phyloP scores from a whole-genome alignment of 495 filamentous ascomycete species.

The Tuber borchii region DNA sequence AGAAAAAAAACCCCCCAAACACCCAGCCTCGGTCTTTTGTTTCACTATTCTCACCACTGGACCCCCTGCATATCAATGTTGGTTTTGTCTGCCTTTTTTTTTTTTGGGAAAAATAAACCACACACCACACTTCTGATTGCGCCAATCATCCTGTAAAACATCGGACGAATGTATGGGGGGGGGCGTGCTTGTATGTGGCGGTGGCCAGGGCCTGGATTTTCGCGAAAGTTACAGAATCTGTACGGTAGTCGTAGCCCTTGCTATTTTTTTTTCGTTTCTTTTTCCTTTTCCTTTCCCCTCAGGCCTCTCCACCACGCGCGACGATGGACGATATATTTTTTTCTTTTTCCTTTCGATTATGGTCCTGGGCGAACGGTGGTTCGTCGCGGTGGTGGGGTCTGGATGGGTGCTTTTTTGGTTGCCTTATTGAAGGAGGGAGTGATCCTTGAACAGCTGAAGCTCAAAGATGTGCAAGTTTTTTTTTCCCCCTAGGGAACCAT shows the following conservation, averaged over 20 bases:
- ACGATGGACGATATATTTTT: background rate
- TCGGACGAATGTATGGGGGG: conserved; percentile 26
- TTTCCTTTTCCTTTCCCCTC: background rate
- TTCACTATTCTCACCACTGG: background rate
- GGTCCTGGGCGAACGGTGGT: background rate
- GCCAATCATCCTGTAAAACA: conserved; percentile 18
- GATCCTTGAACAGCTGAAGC: conserved; percentile 37
- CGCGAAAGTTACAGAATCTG: background rate
- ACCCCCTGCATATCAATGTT: background rate
- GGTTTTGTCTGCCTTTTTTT: conserved; percentile 2
- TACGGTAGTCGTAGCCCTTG: background rate
- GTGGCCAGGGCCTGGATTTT: conserved; percentile 21
- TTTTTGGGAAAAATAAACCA: background rate
- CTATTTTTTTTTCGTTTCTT: background rate
- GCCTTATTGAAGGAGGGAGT: conserved; percentile 2
- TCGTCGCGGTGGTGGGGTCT: conserved; percentile 24
- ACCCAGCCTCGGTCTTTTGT: background rate
- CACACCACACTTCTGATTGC: background rate
- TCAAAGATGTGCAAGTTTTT: conserved; percentile 8
- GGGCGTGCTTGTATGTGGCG: conserved; percentile 19
- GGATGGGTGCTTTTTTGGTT: conserved; percentile 20
- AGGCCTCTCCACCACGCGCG: background rate
- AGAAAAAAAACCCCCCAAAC: background rate
- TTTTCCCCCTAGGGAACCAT: conserved; percentile 18
- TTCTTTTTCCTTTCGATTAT: background rate